These are phyloP conservation scores for Xerocomus potaroensis DNA, from an alignment of 768 basidiomycete genomes.

Conservation along the genomic window DNA sequence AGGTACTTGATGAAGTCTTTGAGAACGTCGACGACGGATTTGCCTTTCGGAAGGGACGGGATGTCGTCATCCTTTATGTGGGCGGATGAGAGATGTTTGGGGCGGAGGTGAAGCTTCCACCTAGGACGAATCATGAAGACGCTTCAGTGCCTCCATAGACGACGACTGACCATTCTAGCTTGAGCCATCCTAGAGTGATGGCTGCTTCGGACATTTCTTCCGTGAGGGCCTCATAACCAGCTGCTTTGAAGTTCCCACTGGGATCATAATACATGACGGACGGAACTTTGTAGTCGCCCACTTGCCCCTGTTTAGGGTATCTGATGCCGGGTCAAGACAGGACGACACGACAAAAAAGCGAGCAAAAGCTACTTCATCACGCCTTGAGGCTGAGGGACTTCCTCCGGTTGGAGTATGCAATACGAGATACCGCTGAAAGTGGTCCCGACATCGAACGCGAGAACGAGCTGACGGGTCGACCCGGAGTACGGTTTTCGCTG, in stretches of 20 bases:
- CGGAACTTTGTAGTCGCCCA: slow-evolving; percentile 42
- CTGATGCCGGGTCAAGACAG: slow-evolving; percentile 10
- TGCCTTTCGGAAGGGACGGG: slow-evolving; percentile 37
- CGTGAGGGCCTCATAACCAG: slow-evolving; percentile 39
- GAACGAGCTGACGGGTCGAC: slow-evolving; percentile 26
- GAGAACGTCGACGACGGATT: slow-evolving; percentile 37
- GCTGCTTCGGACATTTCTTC: slow-evolving; percentile 34
- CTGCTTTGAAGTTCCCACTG: slow-evolving; percentile 33
- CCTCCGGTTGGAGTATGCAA: slow-evolving; percentile 35
- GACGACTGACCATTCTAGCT: slow-evolving; percentile 38
- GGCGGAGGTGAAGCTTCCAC: slow-evolving; percentile 37
- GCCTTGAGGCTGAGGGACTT: slow-evolving; percentile 21
- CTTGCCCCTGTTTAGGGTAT: slow-evolving; percentile 37
- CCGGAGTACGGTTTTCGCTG: slow-evolving; percentile 34
- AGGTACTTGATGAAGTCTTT: slow-evolving; percentile 44
- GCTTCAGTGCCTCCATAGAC: background rate
- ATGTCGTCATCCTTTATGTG: slow-evolving; percentile 29
- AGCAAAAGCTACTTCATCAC: slow-evolving; percentile 11
- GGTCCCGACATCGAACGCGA: slow-evolving; percentile 38
- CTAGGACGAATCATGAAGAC: slow-evolving; percentile 8
- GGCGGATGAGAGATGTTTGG: slow-evolving; percentile 25
- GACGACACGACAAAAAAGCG: background rate
- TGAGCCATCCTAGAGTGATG: slow-evolving; percentile 38
- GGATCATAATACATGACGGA: slow-evolving; percentile 43
- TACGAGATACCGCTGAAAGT: slow-evolving; percentile 35